Base-by-base conservation (phyloP, 2,329 filamentous ascomycete species). In the Xylaria sp. region DNA sequence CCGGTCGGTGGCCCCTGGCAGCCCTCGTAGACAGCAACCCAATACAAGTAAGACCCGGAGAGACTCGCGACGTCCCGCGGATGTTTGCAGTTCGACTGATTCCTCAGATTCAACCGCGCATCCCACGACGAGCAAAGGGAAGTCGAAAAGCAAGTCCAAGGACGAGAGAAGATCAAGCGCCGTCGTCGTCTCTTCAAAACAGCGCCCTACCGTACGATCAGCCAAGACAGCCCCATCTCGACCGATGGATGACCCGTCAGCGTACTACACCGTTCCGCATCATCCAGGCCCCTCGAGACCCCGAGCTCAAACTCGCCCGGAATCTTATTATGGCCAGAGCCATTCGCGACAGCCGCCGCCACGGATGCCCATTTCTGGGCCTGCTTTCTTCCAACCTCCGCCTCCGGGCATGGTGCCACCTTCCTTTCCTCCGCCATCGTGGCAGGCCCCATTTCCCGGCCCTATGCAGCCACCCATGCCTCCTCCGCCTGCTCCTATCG, bases 11-110 rank as follows among this genome's bases (percentile, higher is more conserved):
- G 82, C 80, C n/a, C 78, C 81, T 36, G 83, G 82, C 71, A 83
- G 84, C 10, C 75, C 77, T 59, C 76, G 74, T 59, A 86, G 84
- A 70, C 82, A 87, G 73, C 81, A 81, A 38, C 82, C 86, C 74
- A 88, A 88, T 75, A 87, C 83, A 23, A 78, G 85, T 70, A 85
- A 82, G 75, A 80, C 83, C 51, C 82, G 84, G 69, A 82, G 77
- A 69, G 75, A 84, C 49, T 77, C 78, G 64, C 74, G 78, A 60
- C 81, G 60, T 38, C 79, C 59, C 46, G 68, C 77, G 54, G 79
- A 80, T 49, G 80, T 82, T 15, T 79, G 81, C 81, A 85, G 73
- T 79, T 83, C 48, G 62, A 66, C 70, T 65, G 72, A 72, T 64
- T 71, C 68, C 33, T 67, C 67, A 65, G 75, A 77, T 70, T 75